phyloP scores from a whole-genome alignment of 768 basidiomycete species.

The Amanita pallidorosea region DNA sequence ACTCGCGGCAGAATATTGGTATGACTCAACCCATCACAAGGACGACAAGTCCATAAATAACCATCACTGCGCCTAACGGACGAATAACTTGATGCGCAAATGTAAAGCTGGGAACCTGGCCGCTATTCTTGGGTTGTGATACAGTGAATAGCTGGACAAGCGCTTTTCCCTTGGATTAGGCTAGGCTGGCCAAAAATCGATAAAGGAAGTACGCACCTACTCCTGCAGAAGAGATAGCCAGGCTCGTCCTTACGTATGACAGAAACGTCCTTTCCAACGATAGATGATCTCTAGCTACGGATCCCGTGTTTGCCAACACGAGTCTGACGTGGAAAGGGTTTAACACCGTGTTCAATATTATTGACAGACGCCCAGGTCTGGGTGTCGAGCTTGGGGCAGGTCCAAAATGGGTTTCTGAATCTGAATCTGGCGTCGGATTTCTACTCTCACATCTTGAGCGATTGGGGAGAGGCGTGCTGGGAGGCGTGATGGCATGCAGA shows the following conservation, averaged over 20 bases:
- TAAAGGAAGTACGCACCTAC: conserved; percentile 28
- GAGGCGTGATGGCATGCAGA: not conserved
- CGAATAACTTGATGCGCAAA: not conserved
- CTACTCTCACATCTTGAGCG: not conserved
- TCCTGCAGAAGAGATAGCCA: conserved; percentile 38
- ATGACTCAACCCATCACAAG: conserved; percentile 3
- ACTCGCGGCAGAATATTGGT: not conserved
- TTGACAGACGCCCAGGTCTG: not conserved
- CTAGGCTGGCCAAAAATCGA: not conserved
- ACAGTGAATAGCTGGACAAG: conserved; percentile 4
- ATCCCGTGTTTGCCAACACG: conserved; percentile 37
- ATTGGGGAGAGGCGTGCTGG: not conserved
- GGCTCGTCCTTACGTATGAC: conserved; percentile 46
- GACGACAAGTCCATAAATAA: conserved; percentile 1
- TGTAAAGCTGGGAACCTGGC: not conserved
- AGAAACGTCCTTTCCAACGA: conserved; percentile 49
- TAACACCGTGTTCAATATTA: not conserved
- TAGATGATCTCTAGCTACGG: conserved; percentile 45
- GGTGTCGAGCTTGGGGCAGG: not conserved
- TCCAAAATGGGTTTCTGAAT: not conserved
- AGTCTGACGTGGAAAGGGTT: conserved; percentile 2
- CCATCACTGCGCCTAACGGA: conserved; percentile 1
- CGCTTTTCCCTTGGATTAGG: not conserved
- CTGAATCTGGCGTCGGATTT: too few relatives aligned
- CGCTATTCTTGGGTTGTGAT: not conserved